Percentiles rank a stretch among this genome's conserved stretches.
Evolutionary conservation across 768 basidiomycete genomes (phyloP).

Genomic region (Royoungia palumana): DNA sequence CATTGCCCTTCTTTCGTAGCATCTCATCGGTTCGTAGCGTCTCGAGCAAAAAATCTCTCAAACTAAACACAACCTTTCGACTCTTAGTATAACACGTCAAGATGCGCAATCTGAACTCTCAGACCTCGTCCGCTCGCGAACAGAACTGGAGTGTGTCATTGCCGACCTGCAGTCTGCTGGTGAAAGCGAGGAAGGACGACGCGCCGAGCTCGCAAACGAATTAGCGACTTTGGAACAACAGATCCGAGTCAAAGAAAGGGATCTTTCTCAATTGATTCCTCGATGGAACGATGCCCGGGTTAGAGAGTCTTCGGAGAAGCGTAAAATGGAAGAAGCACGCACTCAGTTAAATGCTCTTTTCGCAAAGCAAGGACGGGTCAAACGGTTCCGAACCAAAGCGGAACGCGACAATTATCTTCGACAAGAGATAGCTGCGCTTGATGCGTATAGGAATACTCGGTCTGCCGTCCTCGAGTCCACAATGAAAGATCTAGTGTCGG

Average conservation of each 20-base stretch:
- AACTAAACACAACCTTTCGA: constrained; percentile 67
- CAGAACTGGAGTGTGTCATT: constrained; percentile 82
- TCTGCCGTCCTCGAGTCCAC: constrained; percentile 52
- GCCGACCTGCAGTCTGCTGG: constrained; percentile 70
- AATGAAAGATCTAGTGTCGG: constrained; percentile 45
- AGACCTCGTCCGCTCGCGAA: constrained; percentile 79
- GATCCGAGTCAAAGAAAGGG: constrained; percentile 59
- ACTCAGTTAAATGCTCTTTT: constrained; percentile 72
- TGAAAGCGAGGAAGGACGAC: constrained; percentile 60
- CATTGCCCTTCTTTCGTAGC: background rate
- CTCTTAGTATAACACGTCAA: constrained; percentile 62
- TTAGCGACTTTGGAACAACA: constrained; percentile 55
- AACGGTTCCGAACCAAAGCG: constrained; percentile 76
- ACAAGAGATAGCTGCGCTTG: constrained; percentile 73
- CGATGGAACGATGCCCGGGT: constrained; percentile 62
- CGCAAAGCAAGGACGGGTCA: constrained; percentile 86
- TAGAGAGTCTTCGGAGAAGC: constrained; percentile 52
- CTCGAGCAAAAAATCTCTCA: constrained; percentile 72
- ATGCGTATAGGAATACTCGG: constrained; percentile 57
- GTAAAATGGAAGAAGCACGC: constrained; percentile 69
- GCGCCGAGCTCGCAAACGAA: constrained; percentile 62
- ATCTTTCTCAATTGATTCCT: constrained; percentile 63
- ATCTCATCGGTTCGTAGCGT: constrained; percentile 41
- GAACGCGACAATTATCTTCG: constrained; percentile 82
- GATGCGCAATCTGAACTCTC: constrained; percentile 82